Evolutionary conservation across 495 filamentous ascomycete genomes (phyloP).

Genomic region (Xylaria telfairii): DNA sequence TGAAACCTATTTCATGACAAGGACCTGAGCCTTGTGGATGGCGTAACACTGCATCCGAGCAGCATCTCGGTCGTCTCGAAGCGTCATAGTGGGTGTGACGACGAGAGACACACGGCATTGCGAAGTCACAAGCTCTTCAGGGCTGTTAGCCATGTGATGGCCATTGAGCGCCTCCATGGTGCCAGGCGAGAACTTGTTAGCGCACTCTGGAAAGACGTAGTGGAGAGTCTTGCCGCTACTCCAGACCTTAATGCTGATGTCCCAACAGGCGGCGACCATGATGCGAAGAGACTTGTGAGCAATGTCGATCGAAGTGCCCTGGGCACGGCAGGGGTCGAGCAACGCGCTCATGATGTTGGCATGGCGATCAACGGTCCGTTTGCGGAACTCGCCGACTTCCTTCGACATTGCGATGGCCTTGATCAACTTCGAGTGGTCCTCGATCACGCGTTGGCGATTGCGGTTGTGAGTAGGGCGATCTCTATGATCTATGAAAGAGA

Average conservation of each 20-base stretch:
- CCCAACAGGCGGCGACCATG: slow-evolving; percentile 35
- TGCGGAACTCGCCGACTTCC: slow-evolving; percentile 18
- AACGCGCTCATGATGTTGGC: slow-evolving; percentile 29
- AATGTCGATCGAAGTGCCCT: slow-evolving; percentile 14
- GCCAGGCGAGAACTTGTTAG: slow-evolving; percentile 31
- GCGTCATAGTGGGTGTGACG: slow-evolving; percentile 41
- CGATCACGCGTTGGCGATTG: slow-evolving; percentile 31
- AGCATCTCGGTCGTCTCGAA: slow-evolving; percentile 43
- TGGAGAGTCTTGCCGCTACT: slow-evolving; percentile 42
- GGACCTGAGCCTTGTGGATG: slow-evolving; percentile 39
- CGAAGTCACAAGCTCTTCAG: slow-evolving; percentile 36
- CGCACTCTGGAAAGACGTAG: slow-evolving; percentile 43
- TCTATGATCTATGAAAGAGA: not conserved
- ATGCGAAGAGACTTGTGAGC: slow-evolving; percentile 25
- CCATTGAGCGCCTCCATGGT: slow-evolving; percentile 40
- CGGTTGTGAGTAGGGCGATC: slow-evolving; percentile 10
- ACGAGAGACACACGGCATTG: slow-evolving; percentile 45
- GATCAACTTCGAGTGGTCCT: slow-evolving; percentile 34
- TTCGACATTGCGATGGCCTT: slow-evolving; percentile 22
- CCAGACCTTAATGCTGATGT: slow-evolving; percentile 42
- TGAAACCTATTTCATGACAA: slow-evolving; percentile 35
- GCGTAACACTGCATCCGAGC: slow-evolving; percentile 28
- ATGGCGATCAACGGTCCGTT: slow-evolving; percentile 27
- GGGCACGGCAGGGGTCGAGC: slow-evolving; percentile 30
- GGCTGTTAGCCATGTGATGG: slow-evolving; percentile 18